Percentiles rank a stretch among this genome's conserved stretches.
Evolutionary conservation across 2,329 filamentous ascomycete species (phyloP).

Genomic region (Furcasterigmium furcatum): DNA sequence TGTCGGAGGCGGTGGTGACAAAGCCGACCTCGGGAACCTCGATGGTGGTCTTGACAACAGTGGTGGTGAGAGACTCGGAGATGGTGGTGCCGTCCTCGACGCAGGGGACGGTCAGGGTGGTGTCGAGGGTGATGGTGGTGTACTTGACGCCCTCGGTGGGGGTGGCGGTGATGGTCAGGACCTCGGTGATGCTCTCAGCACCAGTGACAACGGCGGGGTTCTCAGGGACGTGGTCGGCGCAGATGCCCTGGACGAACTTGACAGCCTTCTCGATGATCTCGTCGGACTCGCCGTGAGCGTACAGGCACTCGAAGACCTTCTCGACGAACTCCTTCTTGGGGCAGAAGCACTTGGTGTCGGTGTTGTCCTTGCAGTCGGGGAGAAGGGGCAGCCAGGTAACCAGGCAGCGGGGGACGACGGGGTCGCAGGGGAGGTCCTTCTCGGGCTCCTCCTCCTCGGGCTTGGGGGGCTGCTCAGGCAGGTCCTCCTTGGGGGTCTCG

Average conservation of each 20-base stretch:
- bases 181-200: conserved; percentile 61
- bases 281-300: conserved; percentile 67
- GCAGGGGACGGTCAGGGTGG: conserved; percentile 47
- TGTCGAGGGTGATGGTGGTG: conserved; percentile 48
- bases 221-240: conserved; percentile 66
- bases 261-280: conserved; percentile 68
- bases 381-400: conserved; percentile 82
- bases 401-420: conserved; percentile 80
- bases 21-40: conserved; percentile 52
- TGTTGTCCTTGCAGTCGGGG: conserved; percentile 74
- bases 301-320: conserved; percentile 78
- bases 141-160: conserved; percentile 49
- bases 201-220: conserved; percentile 87
- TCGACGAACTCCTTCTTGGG: conserved; percentile 71
- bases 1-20: conserved; percentile 26
- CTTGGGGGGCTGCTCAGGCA: conserved; percentile 6
- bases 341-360: conserved; percentile 84
- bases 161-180: conserved; percentile 48
- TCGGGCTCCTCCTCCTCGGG: conserved; percentile 6
- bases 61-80: conserved; percentile 40
- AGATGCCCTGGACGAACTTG: conserved; percentile 88
- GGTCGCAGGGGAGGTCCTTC: conserved; percentile 56
- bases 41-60: conserved; percentile 47
- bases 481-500: neutral
- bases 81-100: conserved; percentile 45